phyloP scores from a whole-genome alignment of 176 grass and related monocot genomes.

The Juncus effusus region DNA sequence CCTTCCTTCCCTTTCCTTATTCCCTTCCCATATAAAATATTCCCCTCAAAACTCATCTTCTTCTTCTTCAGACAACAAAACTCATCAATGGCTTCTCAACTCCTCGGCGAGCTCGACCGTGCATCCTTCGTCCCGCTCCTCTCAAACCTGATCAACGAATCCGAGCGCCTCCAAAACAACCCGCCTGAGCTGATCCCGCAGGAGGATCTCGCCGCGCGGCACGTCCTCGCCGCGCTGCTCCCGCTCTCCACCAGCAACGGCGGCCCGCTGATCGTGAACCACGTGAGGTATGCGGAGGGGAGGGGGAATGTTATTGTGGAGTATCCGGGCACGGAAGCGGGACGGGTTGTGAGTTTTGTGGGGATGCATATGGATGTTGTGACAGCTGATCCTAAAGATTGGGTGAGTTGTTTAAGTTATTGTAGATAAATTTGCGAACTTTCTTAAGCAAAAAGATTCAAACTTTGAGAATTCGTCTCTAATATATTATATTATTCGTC shows the following conservation, averaged over 20 bases:
- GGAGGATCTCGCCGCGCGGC: constrained; percentile 77
- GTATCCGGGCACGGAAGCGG: constrained; percentile 67
- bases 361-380: constrained; percentile 99
- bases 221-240: constrained; percentile 64
- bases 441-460: too few species aligned
- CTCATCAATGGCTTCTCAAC: constrained; percentile 47
- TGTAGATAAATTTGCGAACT: background rate
- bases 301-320: constrained; percentile 85
- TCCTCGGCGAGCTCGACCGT: constrained; percentile 58
- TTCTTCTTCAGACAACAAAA: too few species aligned
- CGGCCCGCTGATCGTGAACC: constrained; percentile 67
- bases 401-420: constrained; percentile 36
- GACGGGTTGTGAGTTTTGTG: constrained; percentile 66
- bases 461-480: background rate
- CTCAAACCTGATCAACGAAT: constrained; percentile 68
- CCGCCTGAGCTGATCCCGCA: constrained; percentile 55
- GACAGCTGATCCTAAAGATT: constrained; percentile 60
- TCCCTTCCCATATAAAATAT: too few species aligned
- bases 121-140: constrained; percentile 67
- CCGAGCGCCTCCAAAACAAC: constrained; percentile 80
- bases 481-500: background rate
- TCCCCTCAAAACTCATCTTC: too few species aligned
- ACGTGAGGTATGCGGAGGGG: constrained; percentile 50
- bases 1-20: too few species aligned
- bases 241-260: constrained; percentile 54